Evolutionary conservation across 306 rosid species (phyloP), one percentile per base, ranked within the genome.

Genomic region (Cercis canadensis): DNA sequence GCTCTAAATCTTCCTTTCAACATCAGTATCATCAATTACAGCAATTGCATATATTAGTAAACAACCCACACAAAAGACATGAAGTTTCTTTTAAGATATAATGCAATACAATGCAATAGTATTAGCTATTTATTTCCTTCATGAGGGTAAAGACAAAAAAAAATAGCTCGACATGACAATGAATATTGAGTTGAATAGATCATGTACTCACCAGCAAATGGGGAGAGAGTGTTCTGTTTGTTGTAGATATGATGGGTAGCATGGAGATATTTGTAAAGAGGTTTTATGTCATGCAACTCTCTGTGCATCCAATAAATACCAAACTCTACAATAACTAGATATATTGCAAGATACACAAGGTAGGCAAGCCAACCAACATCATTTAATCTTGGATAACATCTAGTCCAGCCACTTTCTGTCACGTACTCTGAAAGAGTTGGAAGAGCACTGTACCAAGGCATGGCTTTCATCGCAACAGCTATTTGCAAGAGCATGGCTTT

Each of bases 251-350:
- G 98, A 82, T 90, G 98, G 6, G 92, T 89, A 55, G 92, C 89
- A 60, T 94, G 98, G 54, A 94, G 97, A 83, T 87, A 72, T 57
- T 89, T 94, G 79, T 94, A 94, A 32, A 94, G 92, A 51, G 98
- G 97, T 76, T 87, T 94, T 74, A 94, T 89, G 76, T 94, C 98
- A 13, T 94, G 98, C 81, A 94, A 77, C 82, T 82, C 96, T 62
- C 95, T 81, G 61, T 94, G 98, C 92, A 87, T 73, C 98, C 98
- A 94, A 84, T 94, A 94, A 50, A 94, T 86, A 47, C 86, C 89
- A 55, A 90, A 94, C 97, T 90, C 98, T 68, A 87, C 89, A 31
- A 90, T 5, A 47, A 85, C 50, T 40, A 90, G 76, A 84, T 90
- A 88, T 70, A 79, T 78, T 15, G 82, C 80, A 73, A 89, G 15